Evolutionary conservation across 208 protist species (phyloP), one percentile per base, ranked within the genome.

Genomic region (Trypanosoma avium): DNA sequence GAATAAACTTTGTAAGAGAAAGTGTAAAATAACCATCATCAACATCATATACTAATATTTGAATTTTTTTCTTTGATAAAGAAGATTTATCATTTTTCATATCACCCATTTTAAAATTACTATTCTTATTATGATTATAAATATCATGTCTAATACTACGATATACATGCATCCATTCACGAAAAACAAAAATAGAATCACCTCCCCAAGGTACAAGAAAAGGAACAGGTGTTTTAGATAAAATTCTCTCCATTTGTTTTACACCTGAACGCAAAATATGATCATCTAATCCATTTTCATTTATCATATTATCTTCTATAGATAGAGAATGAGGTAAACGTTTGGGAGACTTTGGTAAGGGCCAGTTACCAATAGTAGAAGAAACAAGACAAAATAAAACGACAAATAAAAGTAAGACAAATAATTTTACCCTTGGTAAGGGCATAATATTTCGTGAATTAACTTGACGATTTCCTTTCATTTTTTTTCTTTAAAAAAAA

Each of bases 111-210:
- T 55, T 40, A 19, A 59, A 33, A 22, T 0, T 40, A 1, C 42
- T 52, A 9, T 29, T 0, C 27, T 10, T 10, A 32, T 24, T 47
- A 1, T n/a, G 2, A 17, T 13, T 8, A 6, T n/a, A 21, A 49
- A 59, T 46, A 21, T 55, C 32, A 27, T 8, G 24, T 9, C 54
- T 40, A 19, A 79, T 53, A 47, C 67, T 76, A 27, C 63, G 54
- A 43, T 82, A 82, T 32, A 82, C 55, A 9, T 67, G 64, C 19
- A 53, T 61, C 72, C 77, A 82, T 65, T 70, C 52, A 32, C 58
- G 61, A 24, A 76, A 67, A 7, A 76, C 32, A 0, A 40, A 53
- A 0, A 69, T 63, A n/a, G 61, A 50, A 4, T 70, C 53, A 1
- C 26, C 54, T 19, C 68, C 59, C 77, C 77, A 82, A 12, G 64